Percentiles rank a stretch among this genome's conserved stretches.
phyloP scores from a whole-genome alignment of 2,329 filamentous ascomycete genomes.

The Zelopaecilomyces penicillatus region DNA sequence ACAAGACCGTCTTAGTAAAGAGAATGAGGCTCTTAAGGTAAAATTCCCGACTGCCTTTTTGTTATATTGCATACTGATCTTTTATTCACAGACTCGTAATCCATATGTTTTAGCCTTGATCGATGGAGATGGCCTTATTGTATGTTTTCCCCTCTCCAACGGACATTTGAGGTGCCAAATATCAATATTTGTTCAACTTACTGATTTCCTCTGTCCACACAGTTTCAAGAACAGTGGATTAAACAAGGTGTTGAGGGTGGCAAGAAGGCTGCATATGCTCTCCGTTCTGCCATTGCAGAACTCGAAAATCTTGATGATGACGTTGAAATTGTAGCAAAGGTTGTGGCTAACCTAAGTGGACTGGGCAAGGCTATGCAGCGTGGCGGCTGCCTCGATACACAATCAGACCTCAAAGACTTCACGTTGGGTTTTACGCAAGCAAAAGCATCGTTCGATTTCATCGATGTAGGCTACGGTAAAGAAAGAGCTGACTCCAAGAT shows the following conservation, averaged over 20 bases:
- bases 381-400: conserved; percentile 36
- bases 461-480: conserved; percentile 53
- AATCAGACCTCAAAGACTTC: conserved; percentile 46
- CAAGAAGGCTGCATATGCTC: conserved; percentile 40
- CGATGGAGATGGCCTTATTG: conserved; percentile 55
- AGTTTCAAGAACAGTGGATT: conserved; percentile 52
- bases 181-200: neutral
- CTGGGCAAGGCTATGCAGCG: conserved; percentile 42
- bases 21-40: conserved; percentile 41
- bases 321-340: conserved; percentile 47
- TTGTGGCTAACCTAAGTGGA: conserved; percentile 46
- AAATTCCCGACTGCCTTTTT: conserved; percentile 2
- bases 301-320: conserved; percentile 37
- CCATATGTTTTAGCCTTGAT: conserved; percentile 53
- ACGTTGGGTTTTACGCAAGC: conserved; percentile 51
- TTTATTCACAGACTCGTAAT: conserved; percentile 37
- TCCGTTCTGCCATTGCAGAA: conserved; percentile 40
- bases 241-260: conserved; percentile 48
- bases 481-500: conserved; percentile 53
- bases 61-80: neutral
- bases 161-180: neutral
- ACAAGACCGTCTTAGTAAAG: conserved; percentile 25
- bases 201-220: conserved; percentile 9
- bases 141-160: conserved; percentile 19
- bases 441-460: conserved; percentile 52